phyloP scores from a whole-genome alignment of 192 early-diverging fungal genomes.

The Coemansia sp. region DNA sequence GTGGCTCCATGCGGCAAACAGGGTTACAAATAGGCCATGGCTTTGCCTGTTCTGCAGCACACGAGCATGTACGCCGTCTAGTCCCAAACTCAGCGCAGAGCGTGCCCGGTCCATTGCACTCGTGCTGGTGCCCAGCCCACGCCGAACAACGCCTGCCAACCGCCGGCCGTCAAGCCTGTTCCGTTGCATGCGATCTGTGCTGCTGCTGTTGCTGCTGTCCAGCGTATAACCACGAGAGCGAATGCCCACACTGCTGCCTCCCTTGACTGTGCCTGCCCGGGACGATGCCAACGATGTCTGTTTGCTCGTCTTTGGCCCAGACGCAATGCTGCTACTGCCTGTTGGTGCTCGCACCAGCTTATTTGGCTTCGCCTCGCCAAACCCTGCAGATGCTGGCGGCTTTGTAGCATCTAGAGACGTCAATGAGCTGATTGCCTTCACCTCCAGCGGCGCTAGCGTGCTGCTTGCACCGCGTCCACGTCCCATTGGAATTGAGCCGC shows the following conservation, averaged over 20 bases:
- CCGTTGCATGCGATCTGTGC: slow-evolving; percentile 1
- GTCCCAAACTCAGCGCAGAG: slow-evolving; percentile 9
- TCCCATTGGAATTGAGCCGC: slow-evolving; percentile 1
- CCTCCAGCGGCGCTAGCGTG: not conserved
- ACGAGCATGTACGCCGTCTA: slow-evolving; percentile 27
- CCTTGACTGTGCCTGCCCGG: not conserved
- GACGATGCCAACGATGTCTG: not conserved
- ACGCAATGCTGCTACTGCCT: not conserved
- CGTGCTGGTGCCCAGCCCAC: not conserved
- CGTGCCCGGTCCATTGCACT: slow-evolving; percentile 13
- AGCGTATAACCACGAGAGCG: slow-evolving; percentile 5
- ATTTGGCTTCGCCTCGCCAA: slow-evolving; percentile 2
- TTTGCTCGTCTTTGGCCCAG: not conserved
- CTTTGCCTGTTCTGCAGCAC: slow-evolving; percentile 55
- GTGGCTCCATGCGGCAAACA: slow-evolving; percentile 96
- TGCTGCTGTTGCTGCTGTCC: slow-evolving; percentile 5
- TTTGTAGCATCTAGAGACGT: not conserved
- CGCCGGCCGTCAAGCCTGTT: not conserved
- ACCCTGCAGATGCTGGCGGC: not conserved
- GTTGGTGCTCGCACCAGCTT: slow-evolving; percentile 14
- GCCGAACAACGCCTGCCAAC: not conserved
- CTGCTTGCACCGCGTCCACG: slow-evolving; percentile 1
- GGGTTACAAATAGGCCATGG: slow-evolving; percentile 74
- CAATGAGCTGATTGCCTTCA: not conserved
- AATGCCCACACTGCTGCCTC: not conserved